A percentile compares a stretch with the other conserved stretches of the same genome.
phyloP scores from a whole-genome alignment of 768 basidiomycete species.

The Suillus decipiens region DNA sequence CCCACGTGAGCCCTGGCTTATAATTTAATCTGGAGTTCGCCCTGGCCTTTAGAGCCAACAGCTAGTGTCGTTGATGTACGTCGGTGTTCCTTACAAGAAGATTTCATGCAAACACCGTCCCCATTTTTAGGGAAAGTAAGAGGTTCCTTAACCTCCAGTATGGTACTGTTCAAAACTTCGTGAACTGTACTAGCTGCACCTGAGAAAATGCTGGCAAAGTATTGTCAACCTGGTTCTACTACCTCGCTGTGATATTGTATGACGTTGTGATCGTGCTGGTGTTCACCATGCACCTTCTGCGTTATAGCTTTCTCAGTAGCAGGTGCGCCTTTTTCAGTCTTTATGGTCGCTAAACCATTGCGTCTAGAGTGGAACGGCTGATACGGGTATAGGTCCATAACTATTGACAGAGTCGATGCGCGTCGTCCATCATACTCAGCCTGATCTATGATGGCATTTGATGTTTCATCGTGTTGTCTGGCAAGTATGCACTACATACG shows the following conservation, averaged over 20 bases:
- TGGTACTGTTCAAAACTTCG: neutral
- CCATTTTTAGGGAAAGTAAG: slow-evolving; percentile 3
- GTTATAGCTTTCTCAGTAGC: neutral
- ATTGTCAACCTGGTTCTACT: slow-evolving; percentile 56
- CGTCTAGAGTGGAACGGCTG: slow-evolving; percentile 35
- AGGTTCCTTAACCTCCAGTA: neutral
- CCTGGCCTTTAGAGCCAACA: neutral
- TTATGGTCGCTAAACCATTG: neutral
- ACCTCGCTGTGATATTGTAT: slow-evolving; percentile 42
- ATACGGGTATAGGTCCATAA: slow-evolving; percentile 21
- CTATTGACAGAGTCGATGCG: slow-evolving; percentile 4
- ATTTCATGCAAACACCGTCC: neutral
- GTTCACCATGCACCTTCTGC: slow-evolving; percentile 24
- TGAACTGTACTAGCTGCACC: slow-evolving; percentile 44
- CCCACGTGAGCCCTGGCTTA: neutral
- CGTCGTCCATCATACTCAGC: slow-evolving; percentile 32
- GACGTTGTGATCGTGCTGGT: slow-evolving; percentile 41
- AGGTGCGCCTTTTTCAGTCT: neutral
- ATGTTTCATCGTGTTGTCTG: slow-evolving; percentile 54
- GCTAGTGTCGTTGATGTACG: neutral
- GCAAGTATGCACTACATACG: slow-evolving; percentile 23
- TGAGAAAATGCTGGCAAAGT: slow-evolving; percentile 35
- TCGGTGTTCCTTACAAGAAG: slow-evolving; percentile 39
- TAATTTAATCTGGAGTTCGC: neutral
- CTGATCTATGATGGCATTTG: slow-evolving; percentile 67